Base-by-base conservation (phyloP, 1,284 basidiomycete species). In the Puccinia hordei region DNA sequence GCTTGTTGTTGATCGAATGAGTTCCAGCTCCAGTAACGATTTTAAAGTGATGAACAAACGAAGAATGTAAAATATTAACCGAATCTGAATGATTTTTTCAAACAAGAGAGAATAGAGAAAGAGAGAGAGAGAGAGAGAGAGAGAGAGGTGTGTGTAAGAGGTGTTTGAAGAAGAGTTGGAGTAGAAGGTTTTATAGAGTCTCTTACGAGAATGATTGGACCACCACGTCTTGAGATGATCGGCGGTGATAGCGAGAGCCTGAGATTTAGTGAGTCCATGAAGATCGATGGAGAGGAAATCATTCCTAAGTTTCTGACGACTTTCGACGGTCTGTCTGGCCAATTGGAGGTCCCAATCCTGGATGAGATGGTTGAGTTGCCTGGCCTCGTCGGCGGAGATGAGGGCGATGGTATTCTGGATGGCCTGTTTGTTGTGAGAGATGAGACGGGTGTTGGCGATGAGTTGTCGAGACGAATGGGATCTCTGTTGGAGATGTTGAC, bases 21-120 rank as follows among this genome's bases (percentile, higher is more conserved):
- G 83, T 78, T 12, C 85, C 85, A 8, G 84, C 84, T 8, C 85
- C 85, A 27, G 85, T 86, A 27, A 86, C 82, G 59, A 86, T 85
- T 55, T 82, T 82, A 55, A 86, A 82, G 9, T 83, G 83, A 0
- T 82, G 75, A 12, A 53, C 44, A 22, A 44, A 65, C 27, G 30
- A 33, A 8, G 22, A 22, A 33, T 73, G 41, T 27, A 30, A 61
- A 12, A 30, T 38, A 8, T 55, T 12, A 4, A 15, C 27, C 24
- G 44, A 68, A 15, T 41, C 61, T 63, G n/a, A n/a, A n/a, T n/a
- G n/a, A n/a, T n/a, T n/a, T n/a, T n/a, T n/a, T n/a, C n/a, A n/a
- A n/a, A 30, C 61, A 33, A 27, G 17, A 35, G 33, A 27, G 30
- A 17, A 66, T 17, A 22, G 19, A 72, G 57, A 72, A n/a, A 44